Conservation (phyloP, 352 stramenopile species). For the Pythium oligandrum region DNA sequence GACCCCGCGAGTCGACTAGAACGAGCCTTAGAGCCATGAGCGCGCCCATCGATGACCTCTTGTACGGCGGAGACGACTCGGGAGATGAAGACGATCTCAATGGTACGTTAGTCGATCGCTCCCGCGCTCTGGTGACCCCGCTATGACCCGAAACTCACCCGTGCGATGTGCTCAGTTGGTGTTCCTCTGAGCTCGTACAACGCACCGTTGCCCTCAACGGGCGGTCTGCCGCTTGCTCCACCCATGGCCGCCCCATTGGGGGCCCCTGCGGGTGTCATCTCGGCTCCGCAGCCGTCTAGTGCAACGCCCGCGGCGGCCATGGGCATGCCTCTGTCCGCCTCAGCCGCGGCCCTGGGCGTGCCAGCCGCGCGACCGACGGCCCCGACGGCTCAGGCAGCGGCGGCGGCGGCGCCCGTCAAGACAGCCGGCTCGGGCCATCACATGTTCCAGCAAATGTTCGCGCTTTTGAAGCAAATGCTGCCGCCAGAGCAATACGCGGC, state of each 20-base stretch:
- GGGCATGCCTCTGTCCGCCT: constrained; percentile 10
- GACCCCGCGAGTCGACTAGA: background rate
- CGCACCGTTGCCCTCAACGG: constrained; percentile 15
- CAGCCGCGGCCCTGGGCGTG: constrained; percentile 2
- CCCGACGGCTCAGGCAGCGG: background rate
- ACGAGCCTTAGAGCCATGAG: constrained; percentile 41
- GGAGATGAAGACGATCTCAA: constrained; percentile 72
- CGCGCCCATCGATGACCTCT: constrained; percentile 77
- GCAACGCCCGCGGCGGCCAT: no score
- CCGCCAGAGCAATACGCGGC: constrained; percentile 75
- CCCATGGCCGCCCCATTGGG: constrained; percentile 9
- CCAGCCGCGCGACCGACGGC: constrained; percentile 6
- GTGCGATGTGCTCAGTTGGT: background rate
- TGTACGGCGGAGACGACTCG: constrained; percentile 80
- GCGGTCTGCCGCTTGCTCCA: constrained; percentile 13
- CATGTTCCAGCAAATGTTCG: constrained; percentile 88
- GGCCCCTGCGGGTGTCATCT: constrained; percentile 5
- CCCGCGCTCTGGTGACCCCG: background rate
- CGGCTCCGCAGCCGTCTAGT: no score
- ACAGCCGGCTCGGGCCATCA: constrained; percentile 64
- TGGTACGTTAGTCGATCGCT: constrained; percentile 30
- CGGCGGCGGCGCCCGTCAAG: constrained; percentile 25
- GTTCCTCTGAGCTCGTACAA: constrained; percentile 21
- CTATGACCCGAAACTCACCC: constrained; percentile 1
- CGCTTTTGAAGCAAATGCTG: constrained; percentile 77